These are phyloP conservation scores for Lipomyces japonicus DNA, from an alignment of 805 yeast species.

Conservation along the genomic window DNA sequence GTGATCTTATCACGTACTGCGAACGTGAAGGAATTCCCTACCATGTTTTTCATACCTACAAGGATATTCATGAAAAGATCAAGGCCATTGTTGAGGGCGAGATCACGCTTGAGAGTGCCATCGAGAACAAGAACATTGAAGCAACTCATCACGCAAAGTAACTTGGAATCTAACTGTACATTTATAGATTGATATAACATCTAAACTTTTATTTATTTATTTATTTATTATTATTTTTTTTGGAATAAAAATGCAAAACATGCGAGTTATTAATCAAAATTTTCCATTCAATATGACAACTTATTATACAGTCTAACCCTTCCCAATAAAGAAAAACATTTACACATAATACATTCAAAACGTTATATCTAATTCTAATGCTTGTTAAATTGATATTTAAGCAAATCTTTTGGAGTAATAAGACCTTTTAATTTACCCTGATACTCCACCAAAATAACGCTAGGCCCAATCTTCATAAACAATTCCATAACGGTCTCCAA, in stretches of 20 bases:
- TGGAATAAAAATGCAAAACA: no score
- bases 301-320: no score
- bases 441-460: constrained; percentile 62
- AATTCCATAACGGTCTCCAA: constrained; percentile 61
- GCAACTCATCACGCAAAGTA: constrained; percentile 1
- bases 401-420: constrained; percentile 79
- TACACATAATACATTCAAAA: no score
- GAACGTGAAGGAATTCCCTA: constrained; percentile 75
- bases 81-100: constrained; percentile 50
- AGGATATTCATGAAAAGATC: constrained; percentile 66
- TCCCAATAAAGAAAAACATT: neutral
- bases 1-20: constrained; percentile 84
- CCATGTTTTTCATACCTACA: constrained; percentile 72
- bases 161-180: neutral
- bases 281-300: no score
- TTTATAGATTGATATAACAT: no score
- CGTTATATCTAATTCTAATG: neutral
- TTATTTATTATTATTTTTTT: no score
- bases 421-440: constrained; percentile 62
- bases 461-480: constrained; percentile 77
- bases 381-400: constrained; percentile 44
- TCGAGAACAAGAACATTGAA: constrained; percentile 17
- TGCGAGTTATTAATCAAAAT: no score
- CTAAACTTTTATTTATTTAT: no score
- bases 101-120: constrained; percentile 29